phyloP scores from a whole-genome alignment of 305 asterid species.

The Fraxinus platypoda region DNA sequence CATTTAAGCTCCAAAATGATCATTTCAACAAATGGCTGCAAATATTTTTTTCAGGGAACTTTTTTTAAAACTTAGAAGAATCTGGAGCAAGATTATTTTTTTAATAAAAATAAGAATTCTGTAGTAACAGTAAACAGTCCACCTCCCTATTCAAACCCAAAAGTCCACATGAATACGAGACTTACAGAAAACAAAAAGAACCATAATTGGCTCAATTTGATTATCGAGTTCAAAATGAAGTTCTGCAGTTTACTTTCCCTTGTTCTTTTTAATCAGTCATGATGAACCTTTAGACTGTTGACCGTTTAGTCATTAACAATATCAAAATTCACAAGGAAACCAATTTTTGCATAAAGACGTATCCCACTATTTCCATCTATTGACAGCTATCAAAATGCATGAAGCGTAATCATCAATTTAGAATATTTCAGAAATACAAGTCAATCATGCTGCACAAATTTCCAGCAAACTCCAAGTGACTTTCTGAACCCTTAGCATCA shows the following conservation, averaged over 20 bases:
- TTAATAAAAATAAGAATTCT: background rate
- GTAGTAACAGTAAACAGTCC: background rate
- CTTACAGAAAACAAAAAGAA: background rate
- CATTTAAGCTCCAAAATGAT: background rate
- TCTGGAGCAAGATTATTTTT: background rate
- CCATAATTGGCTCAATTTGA: background rate
- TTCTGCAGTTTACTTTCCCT: background rate
- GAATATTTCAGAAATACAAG: background rate
- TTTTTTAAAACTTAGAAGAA: background rate
- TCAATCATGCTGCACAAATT: background rate
- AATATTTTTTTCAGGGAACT: background rate
- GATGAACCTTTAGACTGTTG: background rate
- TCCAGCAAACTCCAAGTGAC: background rate
- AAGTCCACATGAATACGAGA: background rate
- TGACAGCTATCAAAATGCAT: background rate
- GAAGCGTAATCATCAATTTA: background rate
- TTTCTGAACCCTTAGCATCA: background rate
- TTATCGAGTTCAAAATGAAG: background rate
- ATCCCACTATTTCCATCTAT: background rate
- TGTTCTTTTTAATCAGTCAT: constrained; percentile 2
- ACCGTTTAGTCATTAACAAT: background rate
- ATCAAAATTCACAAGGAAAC: constrained; percentile 6
- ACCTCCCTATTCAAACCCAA: background rate
- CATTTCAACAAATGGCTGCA: background rate
- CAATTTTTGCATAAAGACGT: background rate